These are phyloP conservation scores for Dimargaris xerosporica DNA, from an alignment of 192 early-diverging fungal genomes.

Conservation along the genomic window DNA sequence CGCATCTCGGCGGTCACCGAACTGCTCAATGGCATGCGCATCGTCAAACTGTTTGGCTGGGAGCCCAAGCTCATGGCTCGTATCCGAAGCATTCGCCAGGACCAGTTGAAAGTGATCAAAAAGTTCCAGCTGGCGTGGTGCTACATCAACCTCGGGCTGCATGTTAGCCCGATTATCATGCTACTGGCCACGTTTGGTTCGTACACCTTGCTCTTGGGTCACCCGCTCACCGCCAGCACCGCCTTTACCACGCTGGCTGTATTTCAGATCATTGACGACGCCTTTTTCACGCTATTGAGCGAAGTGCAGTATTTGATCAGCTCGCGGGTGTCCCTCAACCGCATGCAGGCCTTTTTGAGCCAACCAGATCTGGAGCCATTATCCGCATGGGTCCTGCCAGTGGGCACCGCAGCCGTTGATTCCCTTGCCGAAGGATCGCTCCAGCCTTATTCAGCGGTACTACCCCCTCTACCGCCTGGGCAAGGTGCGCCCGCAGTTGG, in stretches of 20 bases:
- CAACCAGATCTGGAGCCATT: constrained; percentile 49
- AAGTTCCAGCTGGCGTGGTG: constrained; percentile 36
- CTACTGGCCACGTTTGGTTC: constrained; percentile 40
- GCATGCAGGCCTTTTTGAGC: constrained; percentile 57
- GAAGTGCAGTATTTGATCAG: constrained; percentile 39
- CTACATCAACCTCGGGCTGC: constrained; percentile 37
- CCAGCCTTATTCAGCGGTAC: constrained; percentile 16
- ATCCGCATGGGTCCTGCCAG: neutral
- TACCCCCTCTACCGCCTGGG: too few species aligned
- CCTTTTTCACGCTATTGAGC: constrained; percentile 45
- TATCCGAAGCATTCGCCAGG: constrained; percentile 43
- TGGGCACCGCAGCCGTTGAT: too few species aligned
- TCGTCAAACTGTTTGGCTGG: constrained; percentile 90
- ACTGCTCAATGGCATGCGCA: constrained; percentile 75
- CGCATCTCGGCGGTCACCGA: constrained; percentile 73
- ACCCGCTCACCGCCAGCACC: constrained; percentile 43
- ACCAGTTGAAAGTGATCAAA: constrained; percentile 41
- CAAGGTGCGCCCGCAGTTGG: constrained; percentile 36
- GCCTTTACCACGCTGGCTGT: constrained; percentile 59
- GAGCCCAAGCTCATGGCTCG: constrained; percentile 53
- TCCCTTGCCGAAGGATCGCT: too few species aligned
- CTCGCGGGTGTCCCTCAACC: constrained; percentile 44
- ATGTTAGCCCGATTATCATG: constrained; percentile 40
- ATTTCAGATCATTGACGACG: constrained; percentile 51
- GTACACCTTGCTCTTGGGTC: constrained; percentile 40